Evolutionary conservation across 2,329 filamentous ascomycete species (phyloP), one percentile per base, ranked within the genome.

Genomic region (Podosphaera fusca): DNA sequence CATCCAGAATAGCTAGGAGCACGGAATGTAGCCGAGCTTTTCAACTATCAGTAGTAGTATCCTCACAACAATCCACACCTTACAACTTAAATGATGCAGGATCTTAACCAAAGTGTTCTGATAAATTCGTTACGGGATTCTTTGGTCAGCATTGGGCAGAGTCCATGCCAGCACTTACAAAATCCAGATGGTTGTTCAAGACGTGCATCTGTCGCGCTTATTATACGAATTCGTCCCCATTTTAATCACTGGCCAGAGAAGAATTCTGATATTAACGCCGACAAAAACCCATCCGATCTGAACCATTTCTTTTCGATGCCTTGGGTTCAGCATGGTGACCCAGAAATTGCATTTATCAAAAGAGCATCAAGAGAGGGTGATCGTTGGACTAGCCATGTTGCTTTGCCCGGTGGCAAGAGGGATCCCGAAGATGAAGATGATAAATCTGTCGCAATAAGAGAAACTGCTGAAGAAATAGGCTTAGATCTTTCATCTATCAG

Each of bases 281-380:
- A 70, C 57, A 67, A 74, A 45, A 4, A 36, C 4, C 35, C 14
- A 12, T 14, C 29, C 21, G 70, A 73, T 45, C 60, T 81, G 40
- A 69, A 76, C 36, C 67, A 71, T 7, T 84, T 84, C 70, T 85
- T 84, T 64, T 69, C 71, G 1, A 79, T 81, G 62, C 66, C 74
- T 14, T 85, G 82, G 82, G 79, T 82, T 5, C 73, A 76, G 61
- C 69, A 81, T 65, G 81, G 81, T 31, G 77, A 81, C 59, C 77
- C 81, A 0, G 82, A 85, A 66, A 71, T 81, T n/a, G 71, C 85
- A 2, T 84, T 85, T 66, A 85, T 85, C 67, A 85, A 85, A 65
- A 72, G 82, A 51, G 78, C 82, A 2, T 74, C 80, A 3, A 72
- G 82, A 42, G 72, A 74, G 57, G 80, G 81, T 6, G 82, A 85